These are phyloP conservation scores for Neophaeococcomyces aloes DNA, from an alignment of 2,329 filamentous ascomycete species.

Conservation along the genomic window DNA sequence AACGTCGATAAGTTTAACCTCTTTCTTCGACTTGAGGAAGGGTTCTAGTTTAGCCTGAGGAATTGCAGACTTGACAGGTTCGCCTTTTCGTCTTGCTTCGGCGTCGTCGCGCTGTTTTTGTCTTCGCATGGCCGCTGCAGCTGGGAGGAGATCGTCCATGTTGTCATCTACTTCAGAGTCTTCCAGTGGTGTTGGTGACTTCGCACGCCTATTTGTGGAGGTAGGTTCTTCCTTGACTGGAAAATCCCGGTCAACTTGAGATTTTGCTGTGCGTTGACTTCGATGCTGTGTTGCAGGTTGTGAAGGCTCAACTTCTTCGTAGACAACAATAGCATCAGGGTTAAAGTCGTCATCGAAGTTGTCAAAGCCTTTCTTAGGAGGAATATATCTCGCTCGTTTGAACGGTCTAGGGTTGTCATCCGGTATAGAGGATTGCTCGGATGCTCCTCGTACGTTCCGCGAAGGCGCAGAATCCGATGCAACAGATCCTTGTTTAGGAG, in stretches of 20 bases:
- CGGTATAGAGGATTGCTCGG: slow-evolving; percentile 10
- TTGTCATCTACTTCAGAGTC: slow-evolving; percentile 38
- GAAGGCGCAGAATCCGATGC: slow-evolving; percentile 5
- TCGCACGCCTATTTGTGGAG: slow-evolving; percentile 23
- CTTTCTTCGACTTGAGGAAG: slow-evolving; percentile 34
- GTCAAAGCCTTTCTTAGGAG: slow-evolving; percentile 47
- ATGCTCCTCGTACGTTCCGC: slow-evolving; percentile 1
- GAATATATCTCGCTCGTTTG: slow-evolving; percentile 20
- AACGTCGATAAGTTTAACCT: slow-evolving; percentile 53
- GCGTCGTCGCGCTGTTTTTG: slow-evolving; percentile 46
- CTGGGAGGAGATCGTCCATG: slow-evolving; percentile 65
- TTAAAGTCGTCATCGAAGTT: slow-evolving; percentile 58
- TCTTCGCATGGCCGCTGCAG: slow-evolving; percentile 67
- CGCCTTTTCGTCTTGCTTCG: slow-evolving; percentile 40
- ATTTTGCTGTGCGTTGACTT: not conserved
- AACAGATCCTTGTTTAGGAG: slow-evolving; percentile 21
- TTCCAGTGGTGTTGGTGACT: slow-evolving; percentile 22
- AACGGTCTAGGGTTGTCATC: slow-evolving; percentile 25
- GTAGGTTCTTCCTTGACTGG: slow-evolving; percentile 21
- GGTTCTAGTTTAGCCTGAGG: slow-evolving; percentile 9
- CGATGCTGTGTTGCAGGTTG: not conserved
- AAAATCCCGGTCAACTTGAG: not conserved
- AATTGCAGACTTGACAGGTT: slow-evolving; percentile 3
- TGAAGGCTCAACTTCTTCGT: slow-evolving; percentile 14
- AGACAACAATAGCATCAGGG: slow-evolving; percentile 20